Evolutionary conservation across 768 basidiomycete genomes (phyloP), one percentile per base, ranked within the genome.

Genomic region (Agaricus subrufescens): DNA sequence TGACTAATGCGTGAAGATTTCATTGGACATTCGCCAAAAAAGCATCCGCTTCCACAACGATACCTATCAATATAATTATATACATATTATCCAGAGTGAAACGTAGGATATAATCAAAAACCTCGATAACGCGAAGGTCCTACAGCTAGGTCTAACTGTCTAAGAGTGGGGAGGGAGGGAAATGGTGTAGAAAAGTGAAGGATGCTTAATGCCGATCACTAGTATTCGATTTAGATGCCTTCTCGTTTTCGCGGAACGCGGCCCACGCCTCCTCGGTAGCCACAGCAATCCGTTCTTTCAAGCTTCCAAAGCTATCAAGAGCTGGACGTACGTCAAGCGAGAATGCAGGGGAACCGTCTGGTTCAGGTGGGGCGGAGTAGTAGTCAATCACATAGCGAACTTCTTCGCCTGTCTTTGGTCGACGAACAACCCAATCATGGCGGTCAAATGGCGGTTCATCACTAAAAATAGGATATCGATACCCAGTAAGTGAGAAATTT

Each of bases 311-410:
- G 63, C 79, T 89, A 71, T 98, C 97, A 52, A 99, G 71, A 0
- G 97, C 97, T 0, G 97, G 96, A 14, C 96, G 85, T 9, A 98
- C 96, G 67, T 99, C 97, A 27, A 99, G 79, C 7, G 87, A 87
- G 72, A 98, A 98, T 5, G 95, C 94, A 15, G 97, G 97, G 45
- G 89, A 90, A 7, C 96, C 96, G 61, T 97, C 89, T 7, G 84
- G 78, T 54, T 95, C 87, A 2, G 89, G 84, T 1, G 95, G 92
- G 0, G 93, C 94, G 46, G 91, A 90, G 71, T 98, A 98, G 73
- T 99, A 99, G 75, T 99, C 97, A 63, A 99, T 98, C 46, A 99
- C 90, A 71, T 99, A 96, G 67, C 92, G 89, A 50, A 93, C 87
- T 70, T 93, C 89, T 62, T 90, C 83, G 15, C 89, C 86, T 1